Conservation (phyloP, 331 rosid genomes). For the Malus hybrid region DNA sequence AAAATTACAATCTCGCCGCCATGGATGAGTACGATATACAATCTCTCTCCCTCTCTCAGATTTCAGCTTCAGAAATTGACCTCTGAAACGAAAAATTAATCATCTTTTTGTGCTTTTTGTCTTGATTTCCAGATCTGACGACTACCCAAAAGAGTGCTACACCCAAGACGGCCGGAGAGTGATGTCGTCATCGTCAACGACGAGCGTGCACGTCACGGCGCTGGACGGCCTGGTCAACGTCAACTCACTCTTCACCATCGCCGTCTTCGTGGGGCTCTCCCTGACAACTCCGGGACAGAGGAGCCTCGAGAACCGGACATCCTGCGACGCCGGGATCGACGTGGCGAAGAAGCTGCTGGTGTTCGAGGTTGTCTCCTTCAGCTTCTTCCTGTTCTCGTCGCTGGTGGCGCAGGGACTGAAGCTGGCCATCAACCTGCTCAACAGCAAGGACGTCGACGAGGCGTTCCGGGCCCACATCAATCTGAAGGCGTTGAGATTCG, state of each 20-base stretch:
- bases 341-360: conserved; percentile 67
- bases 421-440: conserved; percentile 47
- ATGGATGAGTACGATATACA: neutral
- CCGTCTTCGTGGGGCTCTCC: conserved; percentile 82
- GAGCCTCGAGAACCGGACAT: conserved; percentile 45
- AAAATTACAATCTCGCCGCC: neutral
- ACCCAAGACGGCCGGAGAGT: neutral
- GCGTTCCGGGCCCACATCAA: conserved; percentile 67
- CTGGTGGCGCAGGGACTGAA: conserved; percentile 34
- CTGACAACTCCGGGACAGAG: conserved; percentile 52
- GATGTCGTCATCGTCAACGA: conserved; percentile 29
- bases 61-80: neutral
- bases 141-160: conserved; percentile 40
- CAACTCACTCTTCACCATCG: conserved; percentile 83
- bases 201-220: conserved; percentile 84
- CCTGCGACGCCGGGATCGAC: conserved; percentile 57
- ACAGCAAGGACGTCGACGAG: conserved; percentile 64
- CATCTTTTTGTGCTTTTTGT: neutral
- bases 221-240: conserved; percentile 80
- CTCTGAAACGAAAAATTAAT: neutral
- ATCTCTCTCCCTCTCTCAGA: neutral
- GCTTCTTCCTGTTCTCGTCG: conserved; percentile 77
- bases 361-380: conserved; percentile 77
- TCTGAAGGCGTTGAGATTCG: conserved; percentile 40
- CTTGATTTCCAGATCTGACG: conserved; percentile 31